A percentile compares a stretch with the other conserved stretches of the same genome.
These are phyloP conservation scores for Obba rivulosa DNA, from an alignment of 768 basidiomycete species.

Conservation along the genomic window DNA sequence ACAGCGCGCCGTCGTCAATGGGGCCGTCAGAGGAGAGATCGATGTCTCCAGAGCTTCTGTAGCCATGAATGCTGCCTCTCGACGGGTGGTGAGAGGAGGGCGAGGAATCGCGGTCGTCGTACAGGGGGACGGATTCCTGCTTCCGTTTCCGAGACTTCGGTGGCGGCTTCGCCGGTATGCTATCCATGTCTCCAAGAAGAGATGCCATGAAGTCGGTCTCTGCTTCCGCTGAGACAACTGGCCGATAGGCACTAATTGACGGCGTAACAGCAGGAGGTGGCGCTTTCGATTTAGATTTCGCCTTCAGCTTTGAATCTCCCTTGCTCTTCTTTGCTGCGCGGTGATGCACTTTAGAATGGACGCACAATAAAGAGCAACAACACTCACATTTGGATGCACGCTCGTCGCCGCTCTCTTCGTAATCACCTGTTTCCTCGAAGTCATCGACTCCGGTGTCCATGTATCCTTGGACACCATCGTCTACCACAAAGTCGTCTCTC, in stretches of 20 bases:
- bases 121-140: conserved; percentile 37
- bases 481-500: conserved; percentile 90
- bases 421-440: conserved; percentile 61
- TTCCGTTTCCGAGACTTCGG: conserved; percentile 61
- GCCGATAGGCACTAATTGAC: conserved; percentile 77
- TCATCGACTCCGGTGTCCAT: conserved; percentile 97
- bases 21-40: conserved; percentile 27
- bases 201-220: conserved; percentile 89
- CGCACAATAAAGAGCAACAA: conserved; percentile 9
- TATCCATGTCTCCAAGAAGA: conserved; percentile 70
- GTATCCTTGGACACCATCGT: conserved; percentile 89
- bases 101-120: conserved; percentile 19
- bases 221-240: conserved; percentile 66
- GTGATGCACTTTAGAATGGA: conserved; percentile 15
- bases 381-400: conserved; percentile 33
- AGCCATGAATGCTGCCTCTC: conserved; percentile 5
- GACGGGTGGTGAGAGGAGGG: conserved; percentile 13
- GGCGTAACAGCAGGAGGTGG: conserved; percentile 48
- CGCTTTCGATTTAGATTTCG: conserved; percentile 41
- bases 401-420: conserved; percentile 53
- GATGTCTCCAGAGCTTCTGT: conserved; percentile 11
- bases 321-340: conserved; percentile 37
- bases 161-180: conserved; percentile 33
- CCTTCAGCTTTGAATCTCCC: conserved; percentile 34
- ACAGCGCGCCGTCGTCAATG: conserved; percentile 20